These are phyloP conservation scores for Ceratocystis smalleyi DNA, from an alignment of 2,329 filamentous ascomycete species.

Conservation along the genomic window DNA sequence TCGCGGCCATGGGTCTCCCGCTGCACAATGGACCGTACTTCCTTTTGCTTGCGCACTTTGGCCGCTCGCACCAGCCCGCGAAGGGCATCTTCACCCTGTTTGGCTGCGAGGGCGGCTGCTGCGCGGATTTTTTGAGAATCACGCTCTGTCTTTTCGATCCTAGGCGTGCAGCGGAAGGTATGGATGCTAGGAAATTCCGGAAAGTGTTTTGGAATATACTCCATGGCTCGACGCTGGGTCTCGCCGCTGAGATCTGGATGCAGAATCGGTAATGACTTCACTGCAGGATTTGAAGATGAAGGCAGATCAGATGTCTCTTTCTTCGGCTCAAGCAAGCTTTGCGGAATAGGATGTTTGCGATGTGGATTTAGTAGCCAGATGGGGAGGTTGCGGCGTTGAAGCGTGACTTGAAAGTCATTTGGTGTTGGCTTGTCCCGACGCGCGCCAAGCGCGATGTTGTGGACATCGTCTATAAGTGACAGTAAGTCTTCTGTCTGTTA, in stretches of 20 bases:
- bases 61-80: slow-evolving; percentile 43
- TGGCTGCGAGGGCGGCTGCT: slow-evolving; percentile 42
- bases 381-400: slow-evolving; percentile 37
- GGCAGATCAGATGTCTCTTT: slow-evolving; percentile 20
- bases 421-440: slow-evolving; percentile 40
- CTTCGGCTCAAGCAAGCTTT: slow-evolving; percentile 25
- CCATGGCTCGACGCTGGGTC: slow-evolving; percentile 38
- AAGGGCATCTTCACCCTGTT: slow-evolving; percentile 47
- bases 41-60: slow-evolving; percentile 50
- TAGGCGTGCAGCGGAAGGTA: slow-evolving; percentile 45
- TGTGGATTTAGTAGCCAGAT: slow-evolving; percentile 40
- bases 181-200: slow-evolving; percentile 49
- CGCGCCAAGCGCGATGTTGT: slow-evolving; percentile 31
- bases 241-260: slow-evolving; percentile 43
- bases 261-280: slow-evolving; percentile 31
- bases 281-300: slow-evolving; percentile 20
- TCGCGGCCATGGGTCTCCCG: slow-evolving; percentile 37
- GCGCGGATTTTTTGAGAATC: slow-evolving; percentile 44
- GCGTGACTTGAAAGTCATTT: slow-evolving; percentile 39
- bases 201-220: slow-evolving; percentile 43
- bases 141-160: slow-evolving; percentile 27
- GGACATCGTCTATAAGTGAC: slow-evolving; percentile 34
- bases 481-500: slow-evolving; percentile 29
- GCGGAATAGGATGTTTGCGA: slow-evolving; percentile 36
- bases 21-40: slow-evolving; percentile 41